Base-by-base conservation (phyloP, 2,329 filamentous ascomycete genomes). In the Epichloe baconii region DNA sequence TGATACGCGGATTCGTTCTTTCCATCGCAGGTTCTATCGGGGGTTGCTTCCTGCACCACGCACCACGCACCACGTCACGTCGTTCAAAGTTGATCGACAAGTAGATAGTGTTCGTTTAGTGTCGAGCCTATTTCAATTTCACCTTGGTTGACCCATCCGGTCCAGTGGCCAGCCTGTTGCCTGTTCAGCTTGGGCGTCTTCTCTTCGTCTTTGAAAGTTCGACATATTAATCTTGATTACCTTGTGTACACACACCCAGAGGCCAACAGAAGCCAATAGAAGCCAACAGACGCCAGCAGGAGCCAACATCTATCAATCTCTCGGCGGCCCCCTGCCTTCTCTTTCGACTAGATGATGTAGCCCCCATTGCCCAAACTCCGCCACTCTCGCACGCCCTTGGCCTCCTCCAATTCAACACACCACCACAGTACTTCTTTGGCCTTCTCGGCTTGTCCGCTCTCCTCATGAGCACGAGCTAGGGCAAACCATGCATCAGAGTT, bases 371-470 rank as follows among this genome's bases (percentile, higher is more conserved):
- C 82, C 31, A 88, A 75, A 57, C 78, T 82, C 34, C 74, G 77
- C 93, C 91, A 97, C 53, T 79, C 77, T 52, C 93, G 80, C 46
- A 95, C 78, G 0, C 85, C 88, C 56, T 80, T 81, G 7, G 80
- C 82, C 64, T 98, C 91, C 64, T 97, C 93, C 34, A 98, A 74
- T 68, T 96, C 89, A 12, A 98, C 86, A 60, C 90, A 95, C 89
- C 91, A 97, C 93, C 93, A 97, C 6, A 97, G 75, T 44, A 90
- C 88, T 59, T 93, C 86, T 70, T 90, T 94, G 14, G 93, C 86
- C 71, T 91, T 95, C 38, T 93, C 86, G 2, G 80, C 68, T 70
- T 95, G 87, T 0, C 85, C 86, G 52, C 87, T 86, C 63, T 89
- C 81, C 67, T 98, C 93, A 62, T 96, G 87, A 10, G 88, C 89